phyloP scores from a whole-genome alignment of 805 yeast species.

The Candida coquimbonensis region DNA sequence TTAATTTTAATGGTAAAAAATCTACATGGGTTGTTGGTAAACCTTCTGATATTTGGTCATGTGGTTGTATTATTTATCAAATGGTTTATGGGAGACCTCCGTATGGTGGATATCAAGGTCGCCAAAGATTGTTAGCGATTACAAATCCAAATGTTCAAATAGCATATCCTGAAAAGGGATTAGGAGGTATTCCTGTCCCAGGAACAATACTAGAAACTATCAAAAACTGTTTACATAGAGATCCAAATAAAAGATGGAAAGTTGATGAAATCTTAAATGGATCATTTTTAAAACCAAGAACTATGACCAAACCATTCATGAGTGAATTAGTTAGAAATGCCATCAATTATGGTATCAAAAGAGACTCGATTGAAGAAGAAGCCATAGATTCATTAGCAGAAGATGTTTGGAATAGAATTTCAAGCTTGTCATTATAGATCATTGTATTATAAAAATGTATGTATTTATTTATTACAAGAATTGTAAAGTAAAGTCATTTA shows the following conservation, averaged over 20 bases:
- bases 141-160: slow-evolving; percentile 77
- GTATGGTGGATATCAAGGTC: slow-evolving; percentile 70
- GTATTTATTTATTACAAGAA: neutral
- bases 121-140: slow-evolving; percentile 74
- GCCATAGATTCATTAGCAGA: slow-evolving; percentile 43
- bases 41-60: slow-evolving; percentile 97
- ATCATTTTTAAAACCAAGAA: slow-evolving; percentile 67
- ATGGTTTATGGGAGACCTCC: slow-evolving; percentile 95
- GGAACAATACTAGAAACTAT: slow-evolving; percentile 63
- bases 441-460: neutral
- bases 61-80: slow-evolving; percentile 93
- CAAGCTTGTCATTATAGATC: slow-evolving; percentile 5
- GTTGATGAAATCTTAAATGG: slow-evolving; percentile 53
- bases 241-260: slow-evolving; percentile 62
- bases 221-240: slow-evolving; percentile 61
- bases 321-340: slow-evolving; percentile 71
- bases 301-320: slow-evolving; percentile 60
- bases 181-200: slow-evolving; percentile 61
- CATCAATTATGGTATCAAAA: slow-evolving; percentile 58
- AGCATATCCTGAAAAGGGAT: slow-evolving; percentile 53
- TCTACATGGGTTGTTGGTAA: slow-evolving; percentile 72
- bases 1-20: slow-evolving; percentile 14
- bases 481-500: neutral
- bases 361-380: slow-evolving; percentile 35
- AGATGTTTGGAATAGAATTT: slow-evolving; percentile 52